phyloP scores from a whole-genome alignment of 441 rosid genomes.

The Isatis lusitanica region DNA sequence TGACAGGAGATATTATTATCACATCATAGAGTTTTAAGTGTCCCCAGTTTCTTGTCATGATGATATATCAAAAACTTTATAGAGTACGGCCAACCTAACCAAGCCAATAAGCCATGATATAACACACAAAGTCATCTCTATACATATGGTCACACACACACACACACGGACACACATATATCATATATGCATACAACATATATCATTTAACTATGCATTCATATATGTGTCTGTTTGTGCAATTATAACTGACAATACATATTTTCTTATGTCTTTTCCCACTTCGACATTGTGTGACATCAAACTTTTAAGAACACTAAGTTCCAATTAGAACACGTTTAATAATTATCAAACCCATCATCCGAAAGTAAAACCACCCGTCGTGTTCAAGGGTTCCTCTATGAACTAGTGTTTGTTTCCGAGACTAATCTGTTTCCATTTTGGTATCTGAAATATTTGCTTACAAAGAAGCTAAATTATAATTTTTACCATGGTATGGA shows the following conservation, averaged over 20 bases:
- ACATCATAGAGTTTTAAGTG: conserved; percentile 36
- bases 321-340: conserved; percentile 14
- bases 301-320: conserved; percentile 28
- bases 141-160: neutral
- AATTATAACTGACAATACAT: conserved; percentile 17
- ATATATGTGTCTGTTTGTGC: conserved; percentile 3
- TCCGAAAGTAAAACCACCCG: conserved; percentile 2
- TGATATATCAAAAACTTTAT: conserved; percentile 30
- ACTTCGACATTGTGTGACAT: conserved; percentile 27
- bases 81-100: conserved; percentile 48
- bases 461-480: neutral
- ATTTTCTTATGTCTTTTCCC: conserved; percentile 29
- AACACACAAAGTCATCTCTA: conserved; percentile 15
- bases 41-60: conserved; percentile 30
- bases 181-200: neutral
- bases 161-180: neutral
- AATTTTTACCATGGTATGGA: neutral
- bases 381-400: neutral
- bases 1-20: conserved; percentile 34
- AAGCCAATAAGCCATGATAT: conserved; percentile 39
- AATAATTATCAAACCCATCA: conserved; percentile 17
- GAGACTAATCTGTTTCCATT: neutral
- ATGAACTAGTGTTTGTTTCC: neutral
- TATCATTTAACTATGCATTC: neutral
- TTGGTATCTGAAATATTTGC: neutral